A percentile compares a stretch with the other conserved stretches of the same genome.
These are phyloP conservation scores for Funneliformis geosporum DNA, from an alignment of 192 early-diverging fungal genomes.

Conservation along the genomic window DNA sequence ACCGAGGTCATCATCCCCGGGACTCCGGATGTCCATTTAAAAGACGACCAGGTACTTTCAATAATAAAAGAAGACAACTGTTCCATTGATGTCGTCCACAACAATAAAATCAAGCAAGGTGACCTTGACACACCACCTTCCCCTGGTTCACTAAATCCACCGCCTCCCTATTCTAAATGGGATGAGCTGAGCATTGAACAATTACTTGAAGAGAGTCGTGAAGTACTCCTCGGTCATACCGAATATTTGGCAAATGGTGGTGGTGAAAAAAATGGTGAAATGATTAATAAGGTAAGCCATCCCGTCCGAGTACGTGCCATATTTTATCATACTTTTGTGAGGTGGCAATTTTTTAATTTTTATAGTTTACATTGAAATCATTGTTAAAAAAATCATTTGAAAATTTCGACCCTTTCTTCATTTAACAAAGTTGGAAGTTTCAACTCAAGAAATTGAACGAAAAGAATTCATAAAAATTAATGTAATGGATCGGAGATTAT, in stretches of 20 bases:
- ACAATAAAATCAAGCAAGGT: slow-evolving; percentile 13
- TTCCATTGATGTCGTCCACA: not conserved
- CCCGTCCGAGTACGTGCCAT: slow-evolving; percentile 11
- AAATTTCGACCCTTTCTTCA: not conserved
- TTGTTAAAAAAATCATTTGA: not conserved
- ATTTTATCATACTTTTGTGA: not conserved
- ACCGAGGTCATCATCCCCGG: slow-evolving; percentile 12
- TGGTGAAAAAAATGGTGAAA: slow-evolving; percentile 12
- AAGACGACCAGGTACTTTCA: not conserved
- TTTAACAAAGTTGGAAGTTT: not conserved
- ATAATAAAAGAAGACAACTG: not conserved
- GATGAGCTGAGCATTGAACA: slow-evolving; percentile 28
- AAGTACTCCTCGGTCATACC: slow-evolving; percentile 9
- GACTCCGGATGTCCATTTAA: not conserved
- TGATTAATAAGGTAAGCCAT: slow-evolving; percentile 32
- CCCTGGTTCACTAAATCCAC: slow-evolving; percentile 4
- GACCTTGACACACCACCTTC: slow-evolving; percentile 14
- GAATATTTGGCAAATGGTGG: slow-evolving; percentile 25
- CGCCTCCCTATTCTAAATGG: slow-evolving; percentile 28
- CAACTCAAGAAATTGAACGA: too few relatives aligned
- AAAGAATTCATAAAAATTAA: not conserved
- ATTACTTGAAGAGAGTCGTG: slow-evolving; percentile 27
- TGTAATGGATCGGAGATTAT: not conserved
- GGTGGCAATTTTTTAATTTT: not conserved
- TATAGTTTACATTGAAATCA: not conserved